phyloP scores from a whole-genome alignment of 2,329 filamentous ascomycete genomes.

The Chaetomium olivaceum region DNA sequence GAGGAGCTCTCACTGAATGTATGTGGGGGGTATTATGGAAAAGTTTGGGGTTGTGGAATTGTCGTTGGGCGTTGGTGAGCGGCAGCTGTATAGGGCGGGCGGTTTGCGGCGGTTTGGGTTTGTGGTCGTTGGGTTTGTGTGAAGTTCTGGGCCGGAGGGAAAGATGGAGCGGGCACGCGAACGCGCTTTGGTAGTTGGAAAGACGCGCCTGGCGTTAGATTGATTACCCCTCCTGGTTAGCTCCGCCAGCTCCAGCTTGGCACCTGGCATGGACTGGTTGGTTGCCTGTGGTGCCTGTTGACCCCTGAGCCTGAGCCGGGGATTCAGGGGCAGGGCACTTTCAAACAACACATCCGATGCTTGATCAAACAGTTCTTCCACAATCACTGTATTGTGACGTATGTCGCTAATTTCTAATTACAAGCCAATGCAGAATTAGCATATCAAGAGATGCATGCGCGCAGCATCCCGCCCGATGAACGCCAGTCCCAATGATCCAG shows the following conservation, averaged over 20 bases:
- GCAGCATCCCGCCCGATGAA: conserved; percentile 19
- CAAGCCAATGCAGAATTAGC: conserved; percentile 16
- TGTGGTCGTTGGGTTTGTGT: conserved; percentile 14
- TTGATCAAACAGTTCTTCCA: not conserved
- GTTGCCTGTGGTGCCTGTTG: not conserved
- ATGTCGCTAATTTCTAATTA: conserved; percentile 29
- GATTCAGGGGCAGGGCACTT: not conserved
- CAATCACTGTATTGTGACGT: not conserved
- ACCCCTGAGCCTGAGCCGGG: not conserved
- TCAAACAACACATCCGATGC: not conserved
- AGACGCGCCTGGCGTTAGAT: conserved; percentile 33
- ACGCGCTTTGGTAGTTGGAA: conserved; percentile 25
- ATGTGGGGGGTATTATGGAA: not conserved
- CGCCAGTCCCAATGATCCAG: conserved; percentile 17
- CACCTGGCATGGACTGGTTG: not conserved
- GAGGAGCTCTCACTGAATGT: conserved; percentile 19
- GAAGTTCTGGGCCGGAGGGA: conserved; percentile 24
- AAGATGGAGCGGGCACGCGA: conserved; percentile 26
- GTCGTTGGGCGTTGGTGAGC: not conserved
- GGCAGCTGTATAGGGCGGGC: not conserved
- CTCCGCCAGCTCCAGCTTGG: conserved; percentile 2
- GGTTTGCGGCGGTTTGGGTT: not conserved
- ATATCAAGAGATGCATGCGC: not conserved
- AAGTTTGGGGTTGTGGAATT: not conserved
- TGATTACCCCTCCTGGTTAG: conserved; percentile 29